Conservation (phyloP, 2,329 filamentous ascomycete genomes). For the Diplodia intermedia region DNA sequence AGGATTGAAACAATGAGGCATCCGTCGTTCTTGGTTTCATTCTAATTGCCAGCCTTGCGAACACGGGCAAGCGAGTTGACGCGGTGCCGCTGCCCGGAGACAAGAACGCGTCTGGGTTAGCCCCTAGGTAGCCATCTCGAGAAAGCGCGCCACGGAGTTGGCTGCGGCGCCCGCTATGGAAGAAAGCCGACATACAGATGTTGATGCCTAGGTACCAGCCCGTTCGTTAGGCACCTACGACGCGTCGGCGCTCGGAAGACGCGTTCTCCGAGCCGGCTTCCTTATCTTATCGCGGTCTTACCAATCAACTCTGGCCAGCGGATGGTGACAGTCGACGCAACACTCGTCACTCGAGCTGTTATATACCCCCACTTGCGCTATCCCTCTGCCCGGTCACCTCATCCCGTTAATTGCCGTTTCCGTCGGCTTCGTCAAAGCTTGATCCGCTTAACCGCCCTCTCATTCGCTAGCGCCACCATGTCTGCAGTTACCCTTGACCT, state of each 20-base stretch:
- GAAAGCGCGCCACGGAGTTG: no score
- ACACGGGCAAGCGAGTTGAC: not conserved
- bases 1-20: no score
- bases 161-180: no score
- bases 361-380: not conserved
- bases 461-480: conserved; percentile 10
- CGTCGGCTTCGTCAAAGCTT: not conserved
- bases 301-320: conserved; percentile 2
- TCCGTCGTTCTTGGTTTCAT: no score
- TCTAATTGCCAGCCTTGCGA: not conserved
- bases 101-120: not conserved
- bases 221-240: no score
- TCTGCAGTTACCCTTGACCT: not conserved
- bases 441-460: not conserved
- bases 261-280: conserved; percentile 16
- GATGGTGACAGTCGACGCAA: not conserved
- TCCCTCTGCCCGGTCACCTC: not conserved
- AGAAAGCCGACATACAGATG: no score
- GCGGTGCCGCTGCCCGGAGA: not conserved
- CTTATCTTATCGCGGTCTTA: conserved; percentile 22
- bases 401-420: not conserved
- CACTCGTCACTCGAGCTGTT: not conserved
- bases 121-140: not conserved
- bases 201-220: no score
- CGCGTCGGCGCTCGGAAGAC: conserved; percentile 4